Conservation (phyloP, 441 rosid genomes). For the Daphne laureola region DNA sequence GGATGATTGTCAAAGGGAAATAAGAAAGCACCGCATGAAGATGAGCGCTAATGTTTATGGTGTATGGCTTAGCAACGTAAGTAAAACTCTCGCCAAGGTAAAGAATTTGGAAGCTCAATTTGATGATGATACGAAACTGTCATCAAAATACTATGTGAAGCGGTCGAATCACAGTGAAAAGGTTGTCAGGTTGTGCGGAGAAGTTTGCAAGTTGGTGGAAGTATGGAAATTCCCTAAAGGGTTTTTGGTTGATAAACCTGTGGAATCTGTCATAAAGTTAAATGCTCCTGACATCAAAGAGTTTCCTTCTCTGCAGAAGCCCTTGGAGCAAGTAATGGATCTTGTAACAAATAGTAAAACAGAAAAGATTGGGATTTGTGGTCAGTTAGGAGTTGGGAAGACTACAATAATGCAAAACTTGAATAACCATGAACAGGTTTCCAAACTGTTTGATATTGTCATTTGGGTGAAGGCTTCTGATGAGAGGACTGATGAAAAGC, state of each 20-base stretch:
- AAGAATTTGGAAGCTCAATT: constrained; percentile 1
- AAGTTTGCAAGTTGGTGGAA: constrained; percentile 5
- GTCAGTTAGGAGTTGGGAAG: constrained; percentile 28
- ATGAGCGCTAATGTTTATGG: constrained; percentile 7
- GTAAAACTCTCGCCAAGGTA: background rate
- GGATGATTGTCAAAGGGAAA: constrained; percentile 9
- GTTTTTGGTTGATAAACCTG: constrained; percentile 14
- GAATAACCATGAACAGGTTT: constrained; percentile 13
- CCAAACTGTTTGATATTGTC: constrained; percentile 21
- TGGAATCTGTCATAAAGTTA: constrained; percentile 11
- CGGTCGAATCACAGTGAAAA: constrained; percentile 6
- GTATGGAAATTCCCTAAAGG: constrained; percentile 7
- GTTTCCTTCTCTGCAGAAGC: constrained; percentile 10
- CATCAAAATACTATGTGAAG: constrained; percentile 6
- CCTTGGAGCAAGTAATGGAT: constrained; percentile 7
- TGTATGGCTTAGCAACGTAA: constrained; percentile 5
- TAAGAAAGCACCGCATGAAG: constrained; percentile 10
- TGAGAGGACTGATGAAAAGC: constrained; percentile 13
- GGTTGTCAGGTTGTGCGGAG: constrained; percentile 1
- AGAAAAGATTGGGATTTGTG: constrained; percentile 24
- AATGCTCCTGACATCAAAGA: constrained; percentile 14
- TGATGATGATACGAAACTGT: background rate
- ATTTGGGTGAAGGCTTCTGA: constrained; percentile 16
- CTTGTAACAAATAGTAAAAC: constrained; percentile 9
- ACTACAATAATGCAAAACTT: constrained; percentile 26